Evolutionary conservation across 257 asterid genomes (phyloP).

Genomic region (Solanum piurae): DNA sequence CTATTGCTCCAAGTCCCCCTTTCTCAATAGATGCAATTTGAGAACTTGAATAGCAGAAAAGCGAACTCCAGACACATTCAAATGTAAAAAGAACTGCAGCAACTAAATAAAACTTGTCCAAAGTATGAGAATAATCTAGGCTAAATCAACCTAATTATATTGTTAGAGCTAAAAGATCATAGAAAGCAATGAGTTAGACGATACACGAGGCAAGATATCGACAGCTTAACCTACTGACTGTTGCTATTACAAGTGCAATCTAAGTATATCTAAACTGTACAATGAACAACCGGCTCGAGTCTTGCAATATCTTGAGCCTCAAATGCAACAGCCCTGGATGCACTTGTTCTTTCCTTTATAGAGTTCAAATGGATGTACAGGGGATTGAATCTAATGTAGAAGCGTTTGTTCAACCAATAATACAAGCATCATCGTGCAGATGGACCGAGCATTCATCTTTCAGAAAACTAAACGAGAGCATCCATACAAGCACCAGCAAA

Average conservation of each 20-base stretch:
- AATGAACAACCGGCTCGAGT: background rate
- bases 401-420: background rate
- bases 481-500: background rate
- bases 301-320: background rate
- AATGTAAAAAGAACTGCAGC: background rate
- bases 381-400: background rate
- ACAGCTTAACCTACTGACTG: conserved; percentile 3
- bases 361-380: background rate
- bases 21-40: background rate
- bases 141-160: background rate
- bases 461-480: background rate
- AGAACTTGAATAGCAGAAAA: background rate
- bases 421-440: background rate
- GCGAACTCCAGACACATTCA: background rate
- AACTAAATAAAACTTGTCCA: background rate
- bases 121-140: background rate
- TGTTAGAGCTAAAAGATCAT: background rate
- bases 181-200: background rate
- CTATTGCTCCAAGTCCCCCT: background rate
- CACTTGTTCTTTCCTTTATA: background rate
- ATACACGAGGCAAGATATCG: background rate
- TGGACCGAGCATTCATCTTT: background rate
- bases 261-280: conserved; percentile 25
- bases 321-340: background rate
- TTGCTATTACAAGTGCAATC: conserved; percentile 20